These are phyloP conservation scores for Penicillium coffeae DNA, from an alignment of 495 filamentous ascomycete genomes.

Conservation along the genomic window DNA sequence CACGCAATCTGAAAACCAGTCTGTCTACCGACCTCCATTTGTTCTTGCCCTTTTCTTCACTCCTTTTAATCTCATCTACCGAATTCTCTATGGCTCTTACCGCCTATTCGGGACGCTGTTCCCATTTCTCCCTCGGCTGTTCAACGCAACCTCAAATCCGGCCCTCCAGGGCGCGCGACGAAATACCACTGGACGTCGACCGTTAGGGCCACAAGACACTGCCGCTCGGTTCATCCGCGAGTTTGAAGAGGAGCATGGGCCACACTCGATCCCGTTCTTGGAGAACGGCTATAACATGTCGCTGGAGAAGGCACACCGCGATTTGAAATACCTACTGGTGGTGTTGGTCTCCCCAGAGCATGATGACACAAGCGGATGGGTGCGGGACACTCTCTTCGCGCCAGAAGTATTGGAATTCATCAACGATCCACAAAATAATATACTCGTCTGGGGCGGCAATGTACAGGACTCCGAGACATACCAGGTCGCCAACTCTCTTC, in stretches of 20 bases:
- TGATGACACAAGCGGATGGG: constrained; percentile 83
- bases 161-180: constrained; percentile 50
- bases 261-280: constrained; percentile 63
- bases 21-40: constrained; percentile 64
- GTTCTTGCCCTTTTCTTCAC: constrained; percentile 73
- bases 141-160: constrained; percentile 49
- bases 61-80: constrained; percentile 75
- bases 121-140: constrained; percentile 76
- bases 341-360: constrained; percentile 87
- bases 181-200: constrained; percentile 63
- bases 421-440: constrained; percentile 64
- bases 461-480: constrained; percentile 91
- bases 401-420: constrained; percentile 70
- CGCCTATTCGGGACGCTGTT: constrained; percentile 68
- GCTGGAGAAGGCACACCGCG: constrained; percentile 79
- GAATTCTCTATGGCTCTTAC: constrained; percentile 58
- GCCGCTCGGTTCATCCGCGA: constrained; percentile 84
- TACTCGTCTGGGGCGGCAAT: constrained; percentile 87
- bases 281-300: constrained; percentile 89
- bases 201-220: constrained; percentile 78
- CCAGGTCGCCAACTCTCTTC: constrained; percentile 77
- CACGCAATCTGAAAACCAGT: constrained; percentile 62
- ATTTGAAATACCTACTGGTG: constrained; percentile 86
- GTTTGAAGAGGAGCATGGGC: constrained; percentile 89
- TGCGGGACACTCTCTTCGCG: constrained; percentile 73